phyloP scores from a whole-genome alignment of 2,329 filamentous ascomycete species.

The Hypoxylon sp. region DNA sequence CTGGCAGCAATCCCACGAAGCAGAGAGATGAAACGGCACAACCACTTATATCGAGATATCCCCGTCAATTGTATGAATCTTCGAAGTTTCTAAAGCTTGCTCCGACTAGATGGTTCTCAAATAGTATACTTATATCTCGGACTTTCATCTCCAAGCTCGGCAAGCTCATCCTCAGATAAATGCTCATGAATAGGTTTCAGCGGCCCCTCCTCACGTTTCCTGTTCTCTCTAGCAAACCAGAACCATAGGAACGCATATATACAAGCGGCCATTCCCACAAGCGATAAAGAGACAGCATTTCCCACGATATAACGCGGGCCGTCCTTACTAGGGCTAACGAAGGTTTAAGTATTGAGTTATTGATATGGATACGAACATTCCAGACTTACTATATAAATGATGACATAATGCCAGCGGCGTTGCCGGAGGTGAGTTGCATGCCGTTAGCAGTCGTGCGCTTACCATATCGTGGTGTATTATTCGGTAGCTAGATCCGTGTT shows the following conservation, averaged over 20 bases:
- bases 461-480: constrained; percentile 80
- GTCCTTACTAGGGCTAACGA: constrained; percentile 60
- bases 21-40: not conserved
- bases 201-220: constrained; percentile 58
- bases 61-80: not conserved
- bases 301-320: constrained; percentile 72
- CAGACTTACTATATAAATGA: constrained; percentile 71
- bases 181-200: constrained; percentile 58
- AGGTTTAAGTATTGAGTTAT: constrained; percentile 26
- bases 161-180: constrained; percentile 63
- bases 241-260: constrained; percentile 70
- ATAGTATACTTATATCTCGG: constrained; percentile 65
- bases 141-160: constrained; percentile 67
- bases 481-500: constrained; percentile 62
- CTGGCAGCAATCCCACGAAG: not conserved
- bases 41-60: not conserved
- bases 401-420: constrained; percentile 79
- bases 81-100: not conserved
- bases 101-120: constrained; percentile 34
- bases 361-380: not conserved
- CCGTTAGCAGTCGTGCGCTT: constrained; percentile 81
- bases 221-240: constrained; percentile 66
- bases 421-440: constrained; percentile 79
- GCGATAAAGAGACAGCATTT: constrained; percentile 71
- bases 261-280: constrained; percentile 68